These are phyloP conservation scores for Exophiala mesophila DNA, from an alignment of 2,329 filamentous ascomycete species.

Conservation along the genomic window DNA sequence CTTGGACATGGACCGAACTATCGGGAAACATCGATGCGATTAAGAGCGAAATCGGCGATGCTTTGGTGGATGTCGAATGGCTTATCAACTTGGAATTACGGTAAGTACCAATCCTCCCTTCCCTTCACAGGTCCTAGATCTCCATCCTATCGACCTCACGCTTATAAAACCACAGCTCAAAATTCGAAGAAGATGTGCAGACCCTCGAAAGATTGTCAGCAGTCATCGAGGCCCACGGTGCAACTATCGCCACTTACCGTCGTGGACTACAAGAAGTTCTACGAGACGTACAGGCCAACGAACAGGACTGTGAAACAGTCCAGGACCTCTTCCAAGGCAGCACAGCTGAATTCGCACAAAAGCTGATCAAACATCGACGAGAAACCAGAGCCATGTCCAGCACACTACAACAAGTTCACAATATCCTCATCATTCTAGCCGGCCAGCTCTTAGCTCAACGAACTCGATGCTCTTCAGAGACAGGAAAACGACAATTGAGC, in stretches of 20 bases:
- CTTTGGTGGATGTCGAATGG: not conserved
- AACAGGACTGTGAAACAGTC: not conserved
- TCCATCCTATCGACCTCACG: not conserved
- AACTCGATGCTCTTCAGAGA: not conserved
- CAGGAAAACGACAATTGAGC: not conserved
- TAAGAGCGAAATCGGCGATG: not conserved
- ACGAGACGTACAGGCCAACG: not conserved
- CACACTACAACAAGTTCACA: not conserved
- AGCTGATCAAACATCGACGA: not conserved
- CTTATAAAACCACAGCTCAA: not conserved
- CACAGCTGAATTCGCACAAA: not conserved
- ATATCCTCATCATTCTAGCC: not conserved
- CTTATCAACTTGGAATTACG: not conserved
- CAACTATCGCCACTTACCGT: not conserved
- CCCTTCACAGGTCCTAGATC: not conserved
- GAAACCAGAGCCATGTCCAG: not conserved
- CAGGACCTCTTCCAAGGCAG: not conserved
- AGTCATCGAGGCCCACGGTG: not conserved
- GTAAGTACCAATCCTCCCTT: not conserved
- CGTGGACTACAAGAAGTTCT: not conserved
- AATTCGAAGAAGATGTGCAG: not conserved
- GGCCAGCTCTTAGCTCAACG: not conserved
- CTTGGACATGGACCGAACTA: not conserved
- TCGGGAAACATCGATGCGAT: not conserved
- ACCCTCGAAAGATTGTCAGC: not conserved